Evolutionary conservation across 164 flowering plant species (phyloP).

Genomic region (Pachysandra terminalis): DNA sequence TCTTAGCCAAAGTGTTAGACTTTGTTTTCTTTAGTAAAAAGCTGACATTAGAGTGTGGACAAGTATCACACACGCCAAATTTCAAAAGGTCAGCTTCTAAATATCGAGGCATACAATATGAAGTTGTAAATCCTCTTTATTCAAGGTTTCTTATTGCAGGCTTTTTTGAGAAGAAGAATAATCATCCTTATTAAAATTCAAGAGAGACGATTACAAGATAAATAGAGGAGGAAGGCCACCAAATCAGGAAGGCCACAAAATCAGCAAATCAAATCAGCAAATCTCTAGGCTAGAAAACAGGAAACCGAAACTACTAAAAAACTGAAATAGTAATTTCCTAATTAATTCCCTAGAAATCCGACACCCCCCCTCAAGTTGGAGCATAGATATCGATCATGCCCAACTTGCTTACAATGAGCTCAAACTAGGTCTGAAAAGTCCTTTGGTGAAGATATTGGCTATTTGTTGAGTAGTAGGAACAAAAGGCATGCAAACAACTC

Average conservation of each 20-base stretch:
- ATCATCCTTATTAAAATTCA: background rate
- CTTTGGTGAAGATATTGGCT: background rate
- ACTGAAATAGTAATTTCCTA: background rate
- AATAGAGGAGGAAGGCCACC: conserved; percentile 4
- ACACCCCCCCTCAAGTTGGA: conserved; percentile 7
- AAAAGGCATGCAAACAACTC: background rate
- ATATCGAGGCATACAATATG: too few species aligned
- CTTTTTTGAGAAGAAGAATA: background rate
- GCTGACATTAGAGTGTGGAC: too few species aligned
- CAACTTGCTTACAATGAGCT: background rate
- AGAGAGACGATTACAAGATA: conserved; percentile 2
- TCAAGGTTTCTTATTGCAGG: too few species aligned
- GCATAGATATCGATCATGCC: conserved; percentile 2
- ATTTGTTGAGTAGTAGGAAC: background rate
- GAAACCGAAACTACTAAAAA: background rate
- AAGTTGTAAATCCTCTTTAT: too few species aligned
- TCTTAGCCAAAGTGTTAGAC: too few species aligned
- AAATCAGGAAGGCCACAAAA: conserved; percentile 1
- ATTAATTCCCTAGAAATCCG: background rate
- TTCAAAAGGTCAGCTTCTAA: too few species aligned
- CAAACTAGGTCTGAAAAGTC: background rate
- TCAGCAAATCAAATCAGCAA: too few species aligned
- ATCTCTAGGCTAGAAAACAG: conserved; percentile 2
- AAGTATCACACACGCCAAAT: too few species aligned
- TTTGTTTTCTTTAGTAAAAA: too few species aligned